phyloP scores from a whole-genome alignment of 2,329 filamentous ascomycete species.

The Trichoderma sp. region DNA sequence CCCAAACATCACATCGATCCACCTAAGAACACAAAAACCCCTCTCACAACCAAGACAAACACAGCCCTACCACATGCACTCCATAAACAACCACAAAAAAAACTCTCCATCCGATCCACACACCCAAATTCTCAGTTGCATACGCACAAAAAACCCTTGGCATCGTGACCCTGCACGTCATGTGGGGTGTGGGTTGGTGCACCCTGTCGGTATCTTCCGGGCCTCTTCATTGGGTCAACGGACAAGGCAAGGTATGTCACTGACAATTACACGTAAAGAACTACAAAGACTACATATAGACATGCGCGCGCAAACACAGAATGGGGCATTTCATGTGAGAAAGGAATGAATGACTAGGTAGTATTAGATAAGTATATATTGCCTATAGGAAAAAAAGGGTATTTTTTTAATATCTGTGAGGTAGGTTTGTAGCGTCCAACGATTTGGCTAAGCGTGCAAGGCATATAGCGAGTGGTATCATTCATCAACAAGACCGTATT shows the following conservation, averaged over 20 bases:
- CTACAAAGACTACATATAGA: not conserved
- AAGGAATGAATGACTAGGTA: conserved; percentile 11
- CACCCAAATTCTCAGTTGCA: not conserved
- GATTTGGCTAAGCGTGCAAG: conserved; percentile 10
- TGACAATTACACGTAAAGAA: not conserved
- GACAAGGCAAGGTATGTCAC: not conserved
- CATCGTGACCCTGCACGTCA: conserved; percentile 3
- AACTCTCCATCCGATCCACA: not conserved
- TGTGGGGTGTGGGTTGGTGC: not conserved
- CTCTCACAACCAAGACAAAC: not conserved
- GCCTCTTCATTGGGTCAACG: not conserved
- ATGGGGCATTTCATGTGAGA: not conserved
- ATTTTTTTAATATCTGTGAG: not conserved
- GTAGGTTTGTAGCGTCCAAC: not conserved
- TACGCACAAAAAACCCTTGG: not conserved
- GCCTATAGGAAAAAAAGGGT: not conserved
- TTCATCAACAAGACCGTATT: conserved; percentile 3
- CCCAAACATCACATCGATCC: not conserved
- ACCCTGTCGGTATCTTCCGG: conserved; percentile 11
- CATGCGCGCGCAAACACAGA: not conserved
- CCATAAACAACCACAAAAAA: not conserved
- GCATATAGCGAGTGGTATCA: conserved; percentile 15
- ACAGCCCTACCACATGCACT: not conserved
- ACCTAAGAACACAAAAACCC: not conserved
- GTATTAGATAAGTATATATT: conserved; percentile 17